A percentile compares a stretch with the other conserved stretches of the same genome.
Conservation (phyloP, 1,139 yeast species). For the Yarrowia galli region DNA sequence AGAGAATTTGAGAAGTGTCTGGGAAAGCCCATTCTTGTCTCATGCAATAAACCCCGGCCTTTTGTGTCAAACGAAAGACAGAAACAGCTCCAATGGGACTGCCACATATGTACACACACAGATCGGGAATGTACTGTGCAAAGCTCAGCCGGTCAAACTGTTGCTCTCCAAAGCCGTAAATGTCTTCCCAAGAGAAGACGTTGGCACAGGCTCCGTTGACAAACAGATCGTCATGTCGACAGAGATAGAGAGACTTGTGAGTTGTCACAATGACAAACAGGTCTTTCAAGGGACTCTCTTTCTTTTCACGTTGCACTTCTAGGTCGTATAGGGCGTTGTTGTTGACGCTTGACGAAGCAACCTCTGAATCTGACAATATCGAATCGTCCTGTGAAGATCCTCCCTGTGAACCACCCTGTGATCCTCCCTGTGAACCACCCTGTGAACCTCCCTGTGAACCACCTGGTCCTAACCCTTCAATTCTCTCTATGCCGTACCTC, state of each 20-base stretch:
- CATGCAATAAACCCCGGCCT: slow-evolving; percentile 64
- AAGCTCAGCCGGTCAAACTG: slow-evolving; percentile 64
- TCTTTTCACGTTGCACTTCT: slow-evolving; percentile 15
- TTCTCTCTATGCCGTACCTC: slow-evolving; percentile 19
- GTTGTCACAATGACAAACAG: slow-evolving; percentile 56
- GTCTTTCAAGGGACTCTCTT: slow-evolving; percentile 53
- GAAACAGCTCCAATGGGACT: slow-evolving; percentile 48
- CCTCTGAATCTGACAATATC: not conserved
- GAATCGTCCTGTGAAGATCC: not conserved
- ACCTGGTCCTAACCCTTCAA: too few species aligned
- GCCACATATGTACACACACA: slow-evolving; percentile 64
- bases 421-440: too few species aligned
- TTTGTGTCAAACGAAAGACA: slow-evolving; percentile 41
- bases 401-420: not conserved
- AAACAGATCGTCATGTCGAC: slow-evolving; percentile 58
- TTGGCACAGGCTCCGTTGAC: slow-evolving; percentile 60
- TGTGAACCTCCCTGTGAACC: too few species aligned
- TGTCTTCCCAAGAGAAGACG: slow-evolving; percentile 55
- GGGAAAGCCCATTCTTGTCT: slow-evolving; percentile 66
- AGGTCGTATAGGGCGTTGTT: not conserved
- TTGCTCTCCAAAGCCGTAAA: slow-evolving; percentile 52
- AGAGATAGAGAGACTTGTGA: slow-evolving; percentile 50
- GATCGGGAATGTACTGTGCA: slow-evolving; percentile 66
- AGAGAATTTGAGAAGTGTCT: slow-evolving; percentile 42
- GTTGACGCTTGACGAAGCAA: too few species aligned